Base-by-base conservation (phyloP, 768 basidiomycete genomes). In the Lactarius akahatsu region DNA sequence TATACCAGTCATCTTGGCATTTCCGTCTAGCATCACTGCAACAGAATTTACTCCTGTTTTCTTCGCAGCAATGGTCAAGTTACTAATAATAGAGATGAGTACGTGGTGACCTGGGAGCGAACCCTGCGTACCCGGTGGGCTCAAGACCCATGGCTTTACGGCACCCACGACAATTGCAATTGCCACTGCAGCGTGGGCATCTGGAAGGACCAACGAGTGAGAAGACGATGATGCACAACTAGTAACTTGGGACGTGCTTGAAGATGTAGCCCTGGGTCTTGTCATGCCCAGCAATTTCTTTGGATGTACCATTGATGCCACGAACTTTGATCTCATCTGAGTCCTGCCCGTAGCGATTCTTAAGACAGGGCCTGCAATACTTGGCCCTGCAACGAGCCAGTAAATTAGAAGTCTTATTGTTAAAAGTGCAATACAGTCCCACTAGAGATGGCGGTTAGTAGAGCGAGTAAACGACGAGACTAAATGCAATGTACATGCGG, bases 141-240 rank as follows among this genome's bases (percentile, higher is more conserved):
- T 80, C 80, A 36, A 88, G 76, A 26, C 88, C 89, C 73, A 85
- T 80, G 18, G 82, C 78, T 74, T 87, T 89, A 64, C 85, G 82
- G 75, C 91, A 92, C 4, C 73, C 74, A 50, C 81, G 78, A 68
- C 91, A 92, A 73, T 86, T 90, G 76, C 91, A 92, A 11, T 80
- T 76, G 69, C 82, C 85, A 59, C 81, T 77, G 66, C 91, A 92
- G 70, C 80, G 83, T 4, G 89, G 89, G 69, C 91, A 92, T 73
- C 90, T 92, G 32, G 54, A 59, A 43, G 20, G 5, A 13, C 20
- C 55, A 34, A 55, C 43, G 59, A 9, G 45, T 72, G 75, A 32
- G 63, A 23, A 63, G 20, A 38, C 11, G 36, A 63, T 70, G 57
- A 47, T 26, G 55, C 32, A 62, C 61, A 36, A 63, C 36, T 32